phyloP scores from a whole-genome alignment of 371 early-diverging fungal genomes.

The Apophysomyces variabilis region DNA sequence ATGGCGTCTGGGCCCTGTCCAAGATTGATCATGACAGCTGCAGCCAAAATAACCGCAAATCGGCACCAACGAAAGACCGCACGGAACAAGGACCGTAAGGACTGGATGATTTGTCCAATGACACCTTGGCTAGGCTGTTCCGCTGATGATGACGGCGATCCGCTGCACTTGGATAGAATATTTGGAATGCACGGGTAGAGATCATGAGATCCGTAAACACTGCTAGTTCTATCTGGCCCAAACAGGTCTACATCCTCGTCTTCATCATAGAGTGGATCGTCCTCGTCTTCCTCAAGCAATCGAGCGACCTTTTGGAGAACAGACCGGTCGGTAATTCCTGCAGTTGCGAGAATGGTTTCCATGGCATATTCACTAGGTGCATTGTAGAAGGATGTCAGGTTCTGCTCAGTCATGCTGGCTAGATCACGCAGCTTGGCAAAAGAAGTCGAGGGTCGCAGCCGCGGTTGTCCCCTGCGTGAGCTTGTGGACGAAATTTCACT shows the following conservation, averaged over 20 bases:
- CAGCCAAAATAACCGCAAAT: conserved; percentile 48
- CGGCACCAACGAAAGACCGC: conserved; percentile 54
- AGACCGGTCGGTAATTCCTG: conserved; percentile 29
- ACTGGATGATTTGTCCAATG: conserved; percentile 13
- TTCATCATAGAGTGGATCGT: conserved; percentile 3
- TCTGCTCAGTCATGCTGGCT: conserved; percentile 34
- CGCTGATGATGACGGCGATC: neutral
- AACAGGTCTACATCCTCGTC: conserved; percentile 15
- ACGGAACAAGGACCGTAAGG: conserved; percentile 3
- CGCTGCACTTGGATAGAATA: conserved; percentile 5
- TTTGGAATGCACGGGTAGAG: conserved; percentile 24
- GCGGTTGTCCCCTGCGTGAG: conserved; percentile 9
- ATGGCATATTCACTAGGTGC: conserved; percentile 39
- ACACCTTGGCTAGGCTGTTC: neutral
- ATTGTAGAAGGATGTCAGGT: conserved; percentile 36
- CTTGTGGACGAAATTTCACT: neutral
- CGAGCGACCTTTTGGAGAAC: conserved; percentile 29
- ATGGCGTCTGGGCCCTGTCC: conserved; percentile 37
- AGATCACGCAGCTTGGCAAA: conserved; percentile 15
- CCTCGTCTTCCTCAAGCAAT: conserved; percentile 13
- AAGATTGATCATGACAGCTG: conserved; percentile 52
- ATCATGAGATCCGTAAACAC: conserved; percentile 20
- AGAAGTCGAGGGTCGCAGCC: conserved; percentile 7
- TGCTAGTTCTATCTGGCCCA: conserved; percentile 19
- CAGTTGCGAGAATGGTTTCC: conserved; percentile 25